These are phyloP conservation scores for Drechslerella dactyloides DNA, from an alignment of 2,329 filamentous ascomycete genomes.

Conservation along the genomic window DNA sequence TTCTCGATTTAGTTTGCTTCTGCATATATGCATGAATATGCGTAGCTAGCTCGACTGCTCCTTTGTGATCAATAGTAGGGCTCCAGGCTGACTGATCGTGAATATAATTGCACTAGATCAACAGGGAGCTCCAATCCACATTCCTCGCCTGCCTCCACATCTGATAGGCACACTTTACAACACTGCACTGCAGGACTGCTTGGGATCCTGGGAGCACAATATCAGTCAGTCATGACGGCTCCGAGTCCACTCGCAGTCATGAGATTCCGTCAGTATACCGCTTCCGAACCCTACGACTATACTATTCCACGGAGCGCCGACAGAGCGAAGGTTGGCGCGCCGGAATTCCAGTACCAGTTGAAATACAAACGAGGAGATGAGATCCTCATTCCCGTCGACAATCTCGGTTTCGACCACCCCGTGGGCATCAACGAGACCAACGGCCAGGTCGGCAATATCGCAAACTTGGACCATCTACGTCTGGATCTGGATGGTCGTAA, in stretches of 20 bases:
- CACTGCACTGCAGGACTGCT: not conserved
- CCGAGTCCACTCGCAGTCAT: conserved; percentile 7
- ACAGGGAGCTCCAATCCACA: conserved; percentile 25
- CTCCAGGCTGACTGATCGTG: conserved; percentile 4
- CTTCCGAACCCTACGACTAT: conserved; percentile 7
- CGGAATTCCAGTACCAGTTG: conserved; percentile 19
- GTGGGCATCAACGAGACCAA: conserved; percentile 26
- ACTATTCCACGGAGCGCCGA: conserved; percentile 1
- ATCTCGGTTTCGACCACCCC: conserved; percentile 19
- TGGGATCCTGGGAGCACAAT: conserved; percentile 4
- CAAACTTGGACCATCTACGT: conserved; percentile 20
- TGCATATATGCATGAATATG: not conserved
- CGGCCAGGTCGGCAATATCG: conserved; percentile 33
- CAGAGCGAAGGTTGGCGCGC: conserved; percentile 5
- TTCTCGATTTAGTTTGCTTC: not conserved
- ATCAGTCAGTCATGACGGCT: conserved; percentile 4
- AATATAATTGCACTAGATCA: conserved; percentile 9
- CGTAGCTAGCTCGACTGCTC: conserved; percentile 6
- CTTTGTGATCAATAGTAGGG: conserved; percentile 2
- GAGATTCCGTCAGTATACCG: conserved; percentile 25
- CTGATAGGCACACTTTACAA: conserved; percentile 19
- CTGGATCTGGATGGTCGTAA: not conserved
- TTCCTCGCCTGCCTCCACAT: conserved; percentile 31
- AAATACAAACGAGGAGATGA: conserved; percentile 27
- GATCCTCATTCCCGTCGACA: conserved; percentile 36